Evolutionary conservation across 208 protist genomes (phyloP).

Genomic region (Novymonas esmeraldas): DNA sequence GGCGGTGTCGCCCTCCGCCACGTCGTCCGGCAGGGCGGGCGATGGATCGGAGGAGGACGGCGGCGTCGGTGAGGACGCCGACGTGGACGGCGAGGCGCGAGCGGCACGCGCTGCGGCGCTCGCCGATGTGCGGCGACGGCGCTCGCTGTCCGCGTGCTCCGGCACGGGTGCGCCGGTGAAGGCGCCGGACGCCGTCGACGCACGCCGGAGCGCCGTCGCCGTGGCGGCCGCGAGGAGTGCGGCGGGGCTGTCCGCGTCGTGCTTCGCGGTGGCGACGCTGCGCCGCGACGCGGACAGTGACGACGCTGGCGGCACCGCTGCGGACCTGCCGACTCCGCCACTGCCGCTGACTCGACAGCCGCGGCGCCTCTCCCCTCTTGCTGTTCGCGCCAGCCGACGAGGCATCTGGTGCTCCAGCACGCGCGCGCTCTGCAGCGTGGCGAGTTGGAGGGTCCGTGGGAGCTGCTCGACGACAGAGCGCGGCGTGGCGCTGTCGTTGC

Average conservation of each 20-base stretch:
- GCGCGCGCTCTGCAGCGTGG: constrained; percentile 18
- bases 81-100: no score
- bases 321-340: neutral
- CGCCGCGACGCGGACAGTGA: neutral
- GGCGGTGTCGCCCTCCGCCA: neutral
- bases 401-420: constrained; percentile 9
- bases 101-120: no score
- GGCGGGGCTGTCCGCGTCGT: constrained; percentile 2
- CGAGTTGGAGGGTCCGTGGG: constrained; percentile 25
- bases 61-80: neutral
- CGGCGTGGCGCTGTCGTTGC: neutral
- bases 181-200: no score
- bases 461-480: constrained; percentile 29
- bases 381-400: constrained; percentile 4
- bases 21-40: neutral
- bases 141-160: neutral
- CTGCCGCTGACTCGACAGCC: neutral
- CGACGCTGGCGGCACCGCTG: neutral
- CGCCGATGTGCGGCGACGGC: no score
- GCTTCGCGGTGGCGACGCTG: neutral
- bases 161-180: no score
- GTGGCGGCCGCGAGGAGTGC: constrained; percentile 4
- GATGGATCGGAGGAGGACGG: neutral
- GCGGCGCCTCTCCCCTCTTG: neutral
- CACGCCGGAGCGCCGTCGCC: neutral